phyloP scores from a whole-genome alignment of 805 yeast genomes.

The Brettanomyces bruxellensis region DNA sequence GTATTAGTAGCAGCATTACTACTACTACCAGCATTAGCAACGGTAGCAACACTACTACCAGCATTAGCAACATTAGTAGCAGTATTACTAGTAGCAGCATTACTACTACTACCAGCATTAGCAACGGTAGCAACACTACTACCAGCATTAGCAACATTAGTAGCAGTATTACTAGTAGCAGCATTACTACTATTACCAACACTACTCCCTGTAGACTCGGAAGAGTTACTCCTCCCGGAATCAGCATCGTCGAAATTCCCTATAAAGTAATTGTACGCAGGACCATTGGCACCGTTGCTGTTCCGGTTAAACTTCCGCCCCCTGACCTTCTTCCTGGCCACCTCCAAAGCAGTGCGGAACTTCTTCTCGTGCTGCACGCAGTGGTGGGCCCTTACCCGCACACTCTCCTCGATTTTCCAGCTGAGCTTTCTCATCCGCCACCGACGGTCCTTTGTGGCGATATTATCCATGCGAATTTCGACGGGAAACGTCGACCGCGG shows the following conservation, averaged over 20 bases:
- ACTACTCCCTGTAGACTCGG: no score
- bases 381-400: constrained; percentile 48
- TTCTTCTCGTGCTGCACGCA: constrained; percentile 53
- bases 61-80: no score
- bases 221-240: no score
- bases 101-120: no score
- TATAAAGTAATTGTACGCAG: constrained; percentile 19
- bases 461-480: constrained; percentile 73
- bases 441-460: constrained; percentile 47
- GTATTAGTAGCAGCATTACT: no score
- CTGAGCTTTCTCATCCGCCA: constrained; percentile 89
- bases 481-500: constrained; percentile 82
- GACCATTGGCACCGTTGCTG: constrained; percentile 20
- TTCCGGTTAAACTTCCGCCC: constrained; percentile 18
- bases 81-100: no score
- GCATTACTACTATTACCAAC: no score
- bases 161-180: no score
- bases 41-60: no score
- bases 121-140: no score
- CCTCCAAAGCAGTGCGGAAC: constrained; percentile 36
- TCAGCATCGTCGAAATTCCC: constrained; percentile 12
- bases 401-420: constrained; percentile 84
- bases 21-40: no score
- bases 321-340: constrained; percentile 22
- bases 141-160: no score